A percentile compares a stretch with the other conserved stretches of the same genome.
Conservation (phyloP, 345 rosid genomes). For the Syzygium oleosum region DNA sequence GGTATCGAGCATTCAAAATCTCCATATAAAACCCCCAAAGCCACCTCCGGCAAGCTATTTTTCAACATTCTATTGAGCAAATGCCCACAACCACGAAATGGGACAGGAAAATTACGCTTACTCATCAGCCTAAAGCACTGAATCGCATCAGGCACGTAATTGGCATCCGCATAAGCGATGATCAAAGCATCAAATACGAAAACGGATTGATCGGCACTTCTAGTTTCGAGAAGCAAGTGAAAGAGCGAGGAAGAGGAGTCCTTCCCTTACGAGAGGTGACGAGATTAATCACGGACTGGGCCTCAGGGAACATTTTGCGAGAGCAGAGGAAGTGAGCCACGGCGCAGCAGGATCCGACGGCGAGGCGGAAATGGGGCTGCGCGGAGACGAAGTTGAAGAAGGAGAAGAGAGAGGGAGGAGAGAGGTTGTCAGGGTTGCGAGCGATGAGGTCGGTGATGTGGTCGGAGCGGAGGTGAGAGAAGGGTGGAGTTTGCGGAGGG, state of each 20-base stretch:
- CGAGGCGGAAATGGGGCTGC: conserved; percentile 42
- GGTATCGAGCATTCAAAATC: conserved; percentile 56
- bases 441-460: conserved; percentile 52
- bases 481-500: conserved; percentile 43
- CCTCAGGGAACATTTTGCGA: conserved; percentile 38
- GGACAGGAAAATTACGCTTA: conserved; percentile 35
- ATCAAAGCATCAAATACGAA: conserved; percentile 50
- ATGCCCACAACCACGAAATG: conserved; percentile 40
- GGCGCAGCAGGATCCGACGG: conserved; percentile 44
- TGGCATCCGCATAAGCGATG: conserved; percentile 36
- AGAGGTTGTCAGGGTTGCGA: conserved; percentile 50
- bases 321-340: conserved; percentile 55
- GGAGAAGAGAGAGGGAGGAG: conserved; percentile 43
- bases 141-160: conserved; percentile 58
- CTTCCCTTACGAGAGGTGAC: conserved; percentile 72
- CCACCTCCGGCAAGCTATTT: conserved; percentile 19
- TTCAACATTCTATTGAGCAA: conserved; percentile 54
- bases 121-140: conserved; percentile 63
- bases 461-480: conserved; percentile 20
- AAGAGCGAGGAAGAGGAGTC: conserved; percentile 49
- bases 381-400: conserved; percentile 73
- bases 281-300: conserved; percentile 35
- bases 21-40: conserved; percentile 54
- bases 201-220: conserved; percentile 19
- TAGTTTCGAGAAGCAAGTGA: conserved; percentile 20